Base-by-base conservation (phyloP, 148 eudicot genomes). In the Amaranthus hypochondriacus region DNA sequence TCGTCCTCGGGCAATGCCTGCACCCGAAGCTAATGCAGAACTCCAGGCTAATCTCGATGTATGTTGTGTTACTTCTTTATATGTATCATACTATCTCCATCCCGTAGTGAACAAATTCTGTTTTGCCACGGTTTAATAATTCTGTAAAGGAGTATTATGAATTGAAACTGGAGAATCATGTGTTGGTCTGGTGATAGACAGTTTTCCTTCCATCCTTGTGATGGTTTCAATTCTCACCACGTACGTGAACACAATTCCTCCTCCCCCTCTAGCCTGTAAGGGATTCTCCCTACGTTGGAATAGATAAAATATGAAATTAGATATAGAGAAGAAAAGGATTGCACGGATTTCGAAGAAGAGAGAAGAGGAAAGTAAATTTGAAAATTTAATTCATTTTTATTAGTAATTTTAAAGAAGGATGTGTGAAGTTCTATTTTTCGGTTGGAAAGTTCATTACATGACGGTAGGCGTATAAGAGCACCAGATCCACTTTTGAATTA, bases 1-100 rank as follows among this genome's bases (percentile, higher is more conserved):
- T 75, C 84, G 98, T 13, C 83, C 75, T 12, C 81, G 93, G 72
- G 89, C 86, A 49, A 84, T 85, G 76, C 88, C 98, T 55, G 98
- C 93, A 78, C 98, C 98, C 68, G 93, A 89, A 79, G 98, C 98
- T 81, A 93, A 93, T 80, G 98, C 98, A 55, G 98, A 93, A 82
- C 96, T 93, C 66, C 98, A 90, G 76, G 75, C 93, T 71, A 93
- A 93, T 81, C 86, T 93, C 49, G 98, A 93, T 84, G 98, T 93
- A 93, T 76, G 63, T 55, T 50, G 6, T 44, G 12, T 68, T 68
- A 3, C 77, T 50, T 60, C 12, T 58, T 68, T 62, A 58, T 75
- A 12, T 60, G 12, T 66, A 13, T 69, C 3, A 21, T 50, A 9
- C 4, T 11, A 42, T 46, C n/a, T 64, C 56, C 5, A 10, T 48